Evolutionary conservation across 148 eudicot genomes (phyloP), one percentile per base, ranked within the genome.

Genomic region (Diospyros kaki): DNA sequence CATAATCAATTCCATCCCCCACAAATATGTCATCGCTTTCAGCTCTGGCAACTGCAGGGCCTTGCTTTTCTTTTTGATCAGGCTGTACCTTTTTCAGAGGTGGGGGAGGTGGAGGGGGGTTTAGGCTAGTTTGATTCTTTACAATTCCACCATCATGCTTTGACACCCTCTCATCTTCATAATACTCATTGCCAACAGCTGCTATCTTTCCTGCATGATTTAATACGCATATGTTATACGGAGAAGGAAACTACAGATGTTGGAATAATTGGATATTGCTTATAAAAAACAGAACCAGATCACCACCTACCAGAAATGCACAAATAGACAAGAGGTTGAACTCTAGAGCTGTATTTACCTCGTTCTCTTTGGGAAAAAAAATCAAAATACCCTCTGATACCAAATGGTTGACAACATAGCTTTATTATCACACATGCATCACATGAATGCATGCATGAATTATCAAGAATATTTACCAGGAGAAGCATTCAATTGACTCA

Each of bases 21-120:
- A 95, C 86, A 88, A 95, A 95, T 74, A 95, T 92, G 81, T 95
- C 98, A 50, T 95, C 98, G 2, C 92, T 96, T 15, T 92, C 96
- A 74, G 63, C 73, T 73, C 97, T 84, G 80, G 90, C 86, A 90
- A 85, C 84, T 72, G 83, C 79, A 50, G 88, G 84, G 50, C 61
- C 89, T 73, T 79, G 86, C 51, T 89, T 89, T 80, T 92, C 98
- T 50, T 58, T 88, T 43, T 76, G 50, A 63, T 90, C 95, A 54
- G 79, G 81, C 58, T 80, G 80, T 15, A 61, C 77, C 83, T 75
- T 88, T 75, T 51, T 95, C n/a, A 80, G 84, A 62, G 81, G 94
- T 69, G 97, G 98, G 13, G 91, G 97, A 70, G 97, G 97, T 70
- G 94, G 97, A 68, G 94, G 80, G 43, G 80, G 92, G 75, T 87